These are phyloP conservation scores for Fraxinus floribunda DNA, from an alignment of 305 asterid genomes.

Conservation along the genomic window DNA sequence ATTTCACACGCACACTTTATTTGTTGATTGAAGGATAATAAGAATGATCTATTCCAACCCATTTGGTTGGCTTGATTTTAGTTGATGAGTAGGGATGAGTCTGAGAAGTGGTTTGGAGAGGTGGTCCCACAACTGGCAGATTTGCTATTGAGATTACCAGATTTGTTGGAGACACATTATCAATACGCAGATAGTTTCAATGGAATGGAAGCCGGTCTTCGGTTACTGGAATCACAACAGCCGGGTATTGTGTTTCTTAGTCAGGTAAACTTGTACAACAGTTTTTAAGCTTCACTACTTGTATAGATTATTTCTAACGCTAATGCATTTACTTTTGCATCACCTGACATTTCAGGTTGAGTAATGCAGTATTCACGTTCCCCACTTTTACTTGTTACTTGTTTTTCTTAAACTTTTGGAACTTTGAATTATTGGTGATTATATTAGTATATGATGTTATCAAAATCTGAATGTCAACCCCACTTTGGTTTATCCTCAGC, in stretches of 20 bases:
- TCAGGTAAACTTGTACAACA: slow-evolving; percentile 42
- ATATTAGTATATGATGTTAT: neutral
- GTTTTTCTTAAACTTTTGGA: neutral
- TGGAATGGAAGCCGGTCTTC: slow-evolving; percentile 56
- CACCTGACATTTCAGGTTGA: neutral
- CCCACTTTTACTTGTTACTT: neutral
- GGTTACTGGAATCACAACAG: slow-evolving; percentile 61
- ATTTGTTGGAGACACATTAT: slow-evolving; percentile 66
- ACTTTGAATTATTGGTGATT: neutral
- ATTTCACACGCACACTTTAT: neutral
- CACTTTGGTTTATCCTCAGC: neutral
- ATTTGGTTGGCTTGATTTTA: slow-evolving; percentile 24
- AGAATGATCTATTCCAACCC: neutral
- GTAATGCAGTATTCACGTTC: neutral
- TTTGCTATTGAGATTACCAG: slow-evolving; percentile 64
- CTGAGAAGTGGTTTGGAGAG: slow-evolving; percentile 55
- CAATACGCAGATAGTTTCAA: slow-evolving; percentile 33
- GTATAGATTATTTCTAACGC: neutral
- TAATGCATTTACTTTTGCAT: neutral
- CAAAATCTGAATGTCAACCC: neutral
- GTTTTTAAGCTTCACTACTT: neutral
- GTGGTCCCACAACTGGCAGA: slow-evolving; percentile 55
- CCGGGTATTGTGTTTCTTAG: slow-evolving; percentile 69
- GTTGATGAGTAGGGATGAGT: slow-evolving; percentile 59
- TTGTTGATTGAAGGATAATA: slow-evolving; percentile 1